Evolutionary conservation across 345 rosid genomes (phyloP), one percentile per base, ranked within the genome.

Genomic region (Psidium guajava): DNA sequence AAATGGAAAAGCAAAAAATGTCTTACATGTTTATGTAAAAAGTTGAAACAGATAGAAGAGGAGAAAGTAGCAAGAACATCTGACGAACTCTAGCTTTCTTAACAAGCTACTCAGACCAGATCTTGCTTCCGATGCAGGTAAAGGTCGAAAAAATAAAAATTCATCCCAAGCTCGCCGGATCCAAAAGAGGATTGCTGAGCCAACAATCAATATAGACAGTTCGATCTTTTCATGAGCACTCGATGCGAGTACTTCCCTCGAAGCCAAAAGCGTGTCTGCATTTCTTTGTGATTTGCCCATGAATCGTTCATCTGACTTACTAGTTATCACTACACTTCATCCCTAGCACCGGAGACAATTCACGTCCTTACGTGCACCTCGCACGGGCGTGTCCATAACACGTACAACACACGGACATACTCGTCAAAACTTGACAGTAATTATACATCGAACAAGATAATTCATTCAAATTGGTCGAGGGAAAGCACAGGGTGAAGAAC

Each of bases 401-500:
- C 73, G 6, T 27, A 59, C 21, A 27, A 32, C 40, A 61, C 28
- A 61, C 8, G 11, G 10, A 56, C 15, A 7, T 28, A 14, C 73
- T 59, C 6, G 73, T 59, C 14, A 36, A 59, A 59, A 59, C 40
- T 59, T 2, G 20, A 59, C 14, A 27, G 73, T 59, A 59, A 59
- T 3, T 6, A 32, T 59, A 59, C 18, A 3, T 59, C 73, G 20
- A 27, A 59, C 73, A 27, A 59, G 73, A 59, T 16, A 59, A 59
- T 59, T 27, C 18, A 59, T 27, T 14, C 36, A 59, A 59, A 59
- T 59, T 16, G 73, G 73, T 13, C 20, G 18, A 59, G 73, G 40
- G 73, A 59, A 0, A 53, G 36, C n/a, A 12, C 44, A 15, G 64
- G 0, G n/a, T 47, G 40, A 12, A 36, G 55, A 81, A 94, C 98